Percentiles rank a stretch among this genome's conserved stretches.
These are phyloP conservation scores for Lentinus brumalis DNA, from an alignment of 768 basidiomycete genomes.

Conservation along the genomic window DNA sequence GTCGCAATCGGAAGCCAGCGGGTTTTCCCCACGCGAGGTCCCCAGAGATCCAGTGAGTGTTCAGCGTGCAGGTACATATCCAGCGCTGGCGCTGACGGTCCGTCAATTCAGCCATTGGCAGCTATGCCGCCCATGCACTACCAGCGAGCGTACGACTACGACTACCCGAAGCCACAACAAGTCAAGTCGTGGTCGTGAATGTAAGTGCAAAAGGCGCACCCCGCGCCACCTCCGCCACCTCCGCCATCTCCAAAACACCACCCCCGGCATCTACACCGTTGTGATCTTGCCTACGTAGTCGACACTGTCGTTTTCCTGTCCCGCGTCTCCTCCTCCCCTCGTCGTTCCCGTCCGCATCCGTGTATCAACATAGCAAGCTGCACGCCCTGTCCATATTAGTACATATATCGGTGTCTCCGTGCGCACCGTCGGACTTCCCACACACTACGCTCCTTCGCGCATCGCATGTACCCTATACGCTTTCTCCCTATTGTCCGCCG, in stretches of 20 bases:
- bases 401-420: background rate
- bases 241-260: background rate
- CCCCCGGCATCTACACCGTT: background rate
- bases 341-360: background rate
- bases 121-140: constrained; percentile 10
- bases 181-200: background rate
- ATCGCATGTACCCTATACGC: background rate
- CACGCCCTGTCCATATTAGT: background rate
- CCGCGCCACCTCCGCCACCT: background rate
- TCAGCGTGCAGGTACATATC: background rate
- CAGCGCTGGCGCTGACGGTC: background rate
- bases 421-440: background rate
- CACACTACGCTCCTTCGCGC: background rate
- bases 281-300: background rate
- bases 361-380: background rate
- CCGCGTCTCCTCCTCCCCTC: background rate
- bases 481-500: background rate
- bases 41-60: constrained; percentile 12
- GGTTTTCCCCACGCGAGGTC: constrained; percentile 13
- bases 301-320: background rate
- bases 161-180: background rate
- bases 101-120: constrained; percentile 1
- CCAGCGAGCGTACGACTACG: constrained; percentile 3
- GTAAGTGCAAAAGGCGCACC: background rate
- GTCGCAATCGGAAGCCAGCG: constrained; percentile 1